Percentiles rank a stretch among this genome's conserved stretches.
phyloP scores from a whole-genome alignment of 495 filamentous ascomycete genomes.

The Aspergillus carlsbadensis region DNA sequence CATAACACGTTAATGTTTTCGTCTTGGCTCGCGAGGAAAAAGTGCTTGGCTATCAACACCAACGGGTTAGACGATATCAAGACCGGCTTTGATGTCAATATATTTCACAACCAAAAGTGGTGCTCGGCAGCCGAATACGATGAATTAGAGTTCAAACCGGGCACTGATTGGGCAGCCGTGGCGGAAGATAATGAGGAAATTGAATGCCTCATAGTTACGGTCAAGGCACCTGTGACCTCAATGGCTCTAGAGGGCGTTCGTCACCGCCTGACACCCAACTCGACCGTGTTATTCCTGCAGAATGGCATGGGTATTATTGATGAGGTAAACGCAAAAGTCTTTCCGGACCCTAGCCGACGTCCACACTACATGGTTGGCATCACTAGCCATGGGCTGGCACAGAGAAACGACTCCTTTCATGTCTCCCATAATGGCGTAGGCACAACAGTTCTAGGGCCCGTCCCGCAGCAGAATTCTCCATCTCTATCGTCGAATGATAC shows the following conservation, averaged over 20 bases:
- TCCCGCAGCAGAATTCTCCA: conserved; percentile 31
- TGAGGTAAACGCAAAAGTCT: conserved; percentile 64
- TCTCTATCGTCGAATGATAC: conserved; percentile 15
- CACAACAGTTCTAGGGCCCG: conserved; percentile 58
- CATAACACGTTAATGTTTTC: conserved; percentile 36
- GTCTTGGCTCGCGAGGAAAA: conserved; percentile 27
- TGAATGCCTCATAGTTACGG: conserved; percentile 73
- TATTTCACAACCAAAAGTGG: conserved; percentile 30
- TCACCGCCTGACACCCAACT: conserved; percentile 65
- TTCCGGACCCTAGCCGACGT: conserved; percentile 58
- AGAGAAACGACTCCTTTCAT: conserved; percentile 53
- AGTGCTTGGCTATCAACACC: conserved; percentile 30
- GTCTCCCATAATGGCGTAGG: conserved; percentile 64
- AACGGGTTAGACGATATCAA: conserved; percentile 42
- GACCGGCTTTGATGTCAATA: conserved; percentile 44
- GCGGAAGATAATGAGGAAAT: conserved; percentile 51
- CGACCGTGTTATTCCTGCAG: conserved; percentile 78
- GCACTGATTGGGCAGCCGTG: conserved; percentile 15
- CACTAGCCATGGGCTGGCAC: conserved; percentile 62
- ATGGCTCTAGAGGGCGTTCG: conserved; percentile 55
- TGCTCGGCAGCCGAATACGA: conserved; percentile 30
- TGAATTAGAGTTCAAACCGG: background rate
- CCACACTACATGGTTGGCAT: conserved; percentile 78
- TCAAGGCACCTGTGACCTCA: conserved; percentile 56
- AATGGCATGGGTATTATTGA: conserved; percentile 82